Conservation (phyloP, 148 eudicot genomes). For the Suaeda aralocaspica region DNA sequence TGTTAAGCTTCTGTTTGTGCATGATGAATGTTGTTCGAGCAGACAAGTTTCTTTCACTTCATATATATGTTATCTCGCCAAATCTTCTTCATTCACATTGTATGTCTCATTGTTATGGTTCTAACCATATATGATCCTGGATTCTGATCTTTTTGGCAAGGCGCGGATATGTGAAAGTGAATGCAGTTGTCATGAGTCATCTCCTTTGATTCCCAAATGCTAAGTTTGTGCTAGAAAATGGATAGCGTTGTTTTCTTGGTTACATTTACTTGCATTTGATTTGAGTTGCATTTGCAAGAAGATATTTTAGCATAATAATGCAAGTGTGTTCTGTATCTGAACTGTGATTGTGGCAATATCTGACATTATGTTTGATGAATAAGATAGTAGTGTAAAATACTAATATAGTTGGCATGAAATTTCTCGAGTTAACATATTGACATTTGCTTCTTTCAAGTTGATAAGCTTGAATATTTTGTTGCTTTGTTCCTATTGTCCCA, state of each 20-base stretch:
- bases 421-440: background rate
- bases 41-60: background rate
- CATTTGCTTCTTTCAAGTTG: slow-evolving; percentile 10
- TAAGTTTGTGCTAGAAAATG: slow-evolving; percentile 5
- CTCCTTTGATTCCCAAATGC: background rate
- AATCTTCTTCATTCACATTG: background rate
- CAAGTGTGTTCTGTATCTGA: background rate
- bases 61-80: background rate
- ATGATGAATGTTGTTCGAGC: background rate
- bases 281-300: background rate
- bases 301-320: slow-evolving; percentile 7
- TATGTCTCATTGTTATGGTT: background rate
- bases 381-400: background rate
- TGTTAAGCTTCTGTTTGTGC: background rate
- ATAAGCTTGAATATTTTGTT: slow-evolving; percentile 24
- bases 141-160: background rate
- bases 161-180: background rate
- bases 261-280: background rate
- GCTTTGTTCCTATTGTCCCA: slow-evolving; percentile 16
- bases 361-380: background rate
- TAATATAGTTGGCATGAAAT: slow-evolving; percentile 4
- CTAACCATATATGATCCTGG: background rate
- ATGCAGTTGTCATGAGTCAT: background rate
- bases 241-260: background rate
- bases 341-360: background rate